Conservation (phyloP, 805 yeast genomes). For the Ogataea allantospora region DNA sequence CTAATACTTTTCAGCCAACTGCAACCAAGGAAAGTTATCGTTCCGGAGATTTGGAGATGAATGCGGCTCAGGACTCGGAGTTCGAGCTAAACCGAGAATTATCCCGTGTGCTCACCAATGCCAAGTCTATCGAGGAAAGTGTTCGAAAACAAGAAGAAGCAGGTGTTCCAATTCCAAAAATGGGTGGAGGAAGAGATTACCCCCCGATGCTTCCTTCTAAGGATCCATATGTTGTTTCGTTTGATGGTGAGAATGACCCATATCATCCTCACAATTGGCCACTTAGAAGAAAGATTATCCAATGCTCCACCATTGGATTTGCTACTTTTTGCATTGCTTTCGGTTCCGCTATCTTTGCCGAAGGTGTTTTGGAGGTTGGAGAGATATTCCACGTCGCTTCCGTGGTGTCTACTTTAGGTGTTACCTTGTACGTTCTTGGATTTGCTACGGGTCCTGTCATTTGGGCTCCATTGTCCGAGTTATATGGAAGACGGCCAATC, state of each 20-base stretch:
- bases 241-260: conserved; percentile 79
- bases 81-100: conserved; percentile 26
- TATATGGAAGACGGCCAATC: conserved; percentile 68
- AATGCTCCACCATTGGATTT: conserved; percentile 47
- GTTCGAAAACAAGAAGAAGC: conserved; percentile 33
- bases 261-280: conserved; percentile 80
- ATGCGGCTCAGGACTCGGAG: conserved; percentile 17
- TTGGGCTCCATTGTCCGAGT: conserved; percentile 88
- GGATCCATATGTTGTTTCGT: conserved; percentile 62
- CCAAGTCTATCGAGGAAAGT: conserved; percentile 29
- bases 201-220: conserved; percentile 61
- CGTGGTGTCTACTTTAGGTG: conserved; percentile 71
- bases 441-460: conserved; percentile 90
- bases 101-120: conserved; percentile 43
- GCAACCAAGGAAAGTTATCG: neutral
- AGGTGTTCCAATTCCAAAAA: conserved; percentile 45
- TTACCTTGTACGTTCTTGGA: conserved; percentile 84
- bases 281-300: conserved; percentile 40
- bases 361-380: conserved; percentile 51
- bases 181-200: conserved; percentile 66
- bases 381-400: conserved; percentile 55
- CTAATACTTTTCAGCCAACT: conserved; percentile 11
- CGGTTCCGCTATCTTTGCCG: conserved; percentile 83
- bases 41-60: conserved; percentile 4
- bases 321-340: conserved; percentile 54